phyloP scores from a whole-genome alignment of 495 filamentous ascomycete genomes.

The Parathielavia hyrcaniae region DNA sequence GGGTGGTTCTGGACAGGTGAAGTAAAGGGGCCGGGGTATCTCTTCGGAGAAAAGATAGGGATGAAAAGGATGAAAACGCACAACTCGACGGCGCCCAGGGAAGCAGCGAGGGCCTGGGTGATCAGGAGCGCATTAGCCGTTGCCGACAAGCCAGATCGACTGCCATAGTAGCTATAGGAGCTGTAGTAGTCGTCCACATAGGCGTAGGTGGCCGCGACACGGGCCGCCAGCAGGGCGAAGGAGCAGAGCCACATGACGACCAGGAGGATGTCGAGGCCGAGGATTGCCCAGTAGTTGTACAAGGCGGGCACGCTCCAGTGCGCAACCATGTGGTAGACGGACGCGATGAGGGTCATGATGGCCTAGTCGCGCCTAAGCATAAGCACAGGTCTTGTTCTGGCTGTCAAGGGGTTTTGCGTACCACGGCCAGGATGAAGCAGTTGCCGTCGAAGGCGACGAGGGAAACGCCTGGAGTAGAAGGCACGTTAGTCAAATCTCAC shows the following conservation, averaged over 20 bases:
- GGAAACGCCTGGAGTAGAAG: slow-evolving; percentile 23
- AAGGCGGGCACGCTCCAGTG: slow-evolving; percentile 23
- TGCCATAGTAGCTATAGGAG: too few relatives aligned
- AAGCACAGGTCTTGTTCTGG: too few relatives aligned
- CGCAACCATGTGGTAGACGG: slow-evolving; percentile 41
- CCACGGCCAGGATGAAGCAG: slow-evolving; percentile 38
- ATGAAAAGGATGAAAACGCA: slow-evolving; percentile 25
- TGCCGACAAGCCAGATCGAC: slow-evolving; percentile 5
- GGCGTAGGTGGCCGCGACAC: slow-evolving; percentile 28
- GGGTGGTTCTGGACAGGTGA: too few relatives aligned
- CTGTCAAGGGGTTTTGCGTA: slow-evolving; percentile 22
- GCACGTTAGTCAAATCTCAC: neutral
- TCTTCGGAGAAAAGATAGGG: neutral
- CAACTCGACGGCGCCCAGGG: slow-evolving; percentile 41
- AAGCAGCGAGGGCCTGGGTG: slow-evolving; percentile 15
- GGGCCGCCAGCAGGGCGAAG: slow-evolving; percentile 37
- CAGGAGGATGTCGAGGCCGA: slow-evolving; percentile 41
- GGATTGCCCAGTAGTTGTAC: slow-evolving; percentile 49
- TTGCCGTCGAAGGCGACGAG: slow-evolving; percentile 29
- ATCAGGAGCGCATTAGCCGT: slow-evolving; percentile 11
- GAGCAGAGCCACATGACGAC: slow-evolving; percentile 44
- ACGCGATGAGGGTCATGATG: slow-evolving; percentile 35
- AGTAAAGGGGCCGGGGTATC: too few relatives aligned
- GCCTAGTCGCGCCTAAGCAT: slow-evolving; percentile 23
- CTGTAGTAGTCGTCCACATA: slow-evolving; percentile 18